Evolutionary conservation across 2,329 filamentous ascomycete species (phyloP).

Genomic region (Leptosphaerulina australis): DNA sequence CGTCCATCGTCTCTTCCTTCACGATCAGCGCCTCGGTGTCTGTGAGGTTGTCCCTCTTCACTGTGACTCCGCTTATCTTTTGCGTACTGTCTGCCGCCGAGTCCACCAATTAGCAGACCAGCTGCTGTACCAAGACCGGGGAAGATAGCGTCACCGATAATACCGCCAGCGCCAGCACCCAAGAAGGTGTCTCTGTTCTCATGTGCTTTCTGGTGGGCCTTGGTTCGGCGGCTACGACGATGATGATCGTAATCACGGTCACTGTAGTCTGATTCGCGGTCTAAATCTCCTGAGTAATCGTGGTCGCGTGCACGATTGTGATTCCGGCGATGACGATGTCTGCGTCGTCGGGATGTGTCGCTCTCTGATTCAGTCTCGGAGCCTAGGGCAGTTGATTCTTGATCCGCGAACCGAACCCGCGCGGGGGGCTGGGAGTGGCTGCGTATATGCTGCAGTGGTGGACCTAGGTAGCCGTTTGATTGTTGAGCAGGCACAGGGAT

Average conservation of each 20-base stretch:
- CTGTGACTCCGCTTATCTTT: constrained; percentile 34
- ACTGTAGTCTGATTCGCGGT: constrained; percentile 18
- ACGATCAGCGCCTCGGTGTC: constrained; percentile 17
- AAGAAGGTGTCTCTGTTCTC: constrained; percentile 51
- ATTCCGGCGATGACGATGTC: constrained; percentile 19
- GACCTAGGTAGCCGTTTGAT: constrained; percentile 31
- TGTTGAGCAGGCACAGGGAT: constrained; percentile 21
- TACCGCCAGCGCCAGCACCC: constrained; percentile 52
- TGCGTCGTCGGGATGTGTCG: constrained; percentile 23
- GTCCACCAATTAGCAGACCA: constrained; percentile 50
- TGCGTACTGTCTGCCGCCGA: constrained; percentile 51
- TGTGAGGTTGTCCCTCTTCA: constrained; percentile 17
- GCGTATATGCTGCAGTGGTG: constrained; percentile 33
- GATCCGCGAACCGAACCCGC: constrained; percentile 40
- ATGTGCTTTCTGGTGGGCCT: constrained; percentile 23
- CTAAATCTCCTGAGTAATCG: constrained; percentile 23
- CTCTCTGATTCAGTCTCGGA: constrained; percentile 28
- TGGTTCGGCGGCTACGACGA: constrained; percentile 17
- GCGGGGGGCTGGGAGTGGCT: constrained; percentile 42
- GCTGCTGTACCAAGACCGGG: constrained; percentile 51
- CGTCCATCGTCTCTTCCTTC: constrained; percentile 28
- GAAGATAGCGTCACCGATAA: constrained; percentile 54
- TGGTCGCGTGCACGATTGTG: constrained; percentile 20
- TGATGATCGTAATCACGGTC: constrained; percentile 15
- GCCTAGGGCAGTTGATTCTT: constrained; percentile 23